Evolutionary conservation across 768 basidiomycete species (phyloP).

Genomic region (Russula emetica): DNA sequence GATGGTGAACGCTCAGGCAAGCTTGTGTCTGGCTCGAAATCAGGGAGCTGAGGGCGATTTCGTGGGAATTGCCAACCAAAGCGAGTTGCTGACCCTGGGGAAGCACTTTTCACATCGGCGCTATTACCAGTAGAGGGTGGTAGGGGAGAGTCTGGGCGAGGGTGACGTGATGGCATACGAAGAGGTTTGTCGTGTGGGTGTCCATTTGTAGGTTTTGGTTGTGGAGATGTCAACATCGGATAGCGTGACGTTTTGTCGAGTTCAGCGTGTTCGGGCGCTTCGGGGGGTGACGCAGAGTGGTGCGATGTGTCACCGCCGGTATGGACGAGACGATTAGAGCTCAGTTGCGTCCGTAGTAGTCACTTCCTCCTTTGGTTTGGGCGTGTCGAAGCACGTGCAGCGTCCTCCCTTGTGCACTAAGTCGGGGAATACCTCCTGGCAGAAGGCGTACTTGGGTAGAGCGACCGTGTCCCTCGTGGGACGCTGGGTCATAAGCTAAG

Average conservation of each 20-base stretch:
- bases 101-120: conserved; percentile 10
- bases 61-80: conserved; percentile 44
- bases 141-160: conserved; percentile 18
- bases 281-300: neutral
- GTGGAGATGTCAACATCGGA: conserved; percentile 3
- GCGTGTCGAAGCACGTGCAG: no score
- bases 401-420: no score
- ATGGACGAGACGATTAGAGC: no score
- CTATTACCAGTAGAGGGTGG: conserved; percentile 9
- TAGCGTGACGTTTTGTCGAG: conserved; percentile 3
- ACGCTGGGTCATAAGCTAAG: no score
- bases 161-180: neutral
- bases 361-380: no score
- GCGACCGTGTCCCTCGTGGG: no score
- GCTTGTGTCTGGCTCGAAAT: conserved; percentile 39
- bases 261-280: neutral
- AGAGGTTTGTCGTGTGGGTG: conserved; percentile 2
- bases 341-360: no score
- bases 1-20: conserved; percentile 29
- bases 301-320: no score
- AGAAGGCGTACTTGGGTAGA: no score
- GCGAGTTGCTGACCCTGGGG: conserved; percentile 27
- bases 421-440: no score
- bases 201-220: conserved; percentile 1
- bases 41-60: conserved; percentile 35